Percentiles rank a stretch among this genome's conserved stretches.
Evolutionary conservation across 2,329 filamentous ascomycete genomes (phyloP).

Genomic region (Phialemoniopsis sp.): DNA sequence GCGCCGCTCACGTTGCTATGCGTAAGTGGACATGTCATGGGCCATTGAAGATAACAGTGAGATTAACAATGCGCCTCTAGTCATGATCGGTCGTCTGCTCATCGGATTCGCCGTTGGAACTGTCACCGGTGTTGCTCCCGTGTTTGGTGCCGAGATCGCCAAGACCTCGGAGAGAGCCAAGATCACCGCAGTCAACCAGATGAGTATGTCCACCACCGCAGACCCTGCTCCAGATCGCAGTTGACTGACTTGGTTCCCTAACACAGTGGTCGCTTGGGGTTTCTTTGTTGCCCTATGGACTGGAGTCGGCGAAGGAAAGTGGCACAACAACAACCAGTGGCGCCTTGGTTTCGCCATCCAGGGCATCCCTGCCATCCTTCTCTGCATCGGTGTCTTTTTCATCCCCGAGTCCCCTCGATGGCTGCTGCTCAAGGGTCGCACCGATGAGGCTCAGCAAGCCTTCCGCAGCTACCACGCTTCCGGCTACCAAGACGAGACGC

Average conservation of each 20-base stretch:
- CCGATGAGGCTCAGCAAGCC: conserved; percentile 37
- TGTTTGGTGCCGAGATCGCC: conserved; percentile 34
- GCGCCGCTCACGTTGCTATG: conserved; percentile 33
- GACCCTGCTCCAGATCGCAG: conserved; percentile 17
- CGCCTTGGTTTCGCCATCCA: conserved; percentile 50
- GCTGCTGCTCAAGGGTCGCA: conserved; percentile 42
- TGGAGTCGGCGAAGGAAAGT: conserved; percentile 30
- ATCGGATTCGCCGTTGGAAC: conserved; percentile 33
- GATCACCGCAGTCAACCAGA: conserved; percentile 34
- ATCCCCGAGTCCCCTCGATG: conserved; percentile 51
- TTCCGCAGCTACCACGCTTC: conserved; percentile 30
- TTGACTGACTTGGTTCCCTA: background rate
- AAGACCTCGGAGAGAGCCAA: conserved; percentile 33
- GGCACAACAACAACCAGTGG: conserved; percentile 39
- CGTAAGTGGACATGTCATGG: conserved; percentile 17
- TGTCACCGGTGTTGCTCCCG: conserved; percentile 33
- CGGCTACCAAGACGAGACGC: conserved; percentile 30
- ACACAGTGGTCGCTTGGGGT: conserved; percentile 32
- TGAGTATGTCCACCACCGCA: no score
- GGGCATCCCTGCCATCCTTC: conserved; percentile 46
- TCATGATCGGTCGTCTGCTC: conserved; percentile 30
- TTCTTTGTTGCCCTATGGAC: conserved; percentile 35
- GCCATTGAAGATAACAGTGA: no score
- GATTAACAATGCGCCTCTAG: conserved; percentile 12
- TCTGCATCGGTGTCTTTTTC: conserved; percentile 42